Conservation (phyloP, 31 red algal genomes). For the Asparagopsis taxiformis region DNA sequence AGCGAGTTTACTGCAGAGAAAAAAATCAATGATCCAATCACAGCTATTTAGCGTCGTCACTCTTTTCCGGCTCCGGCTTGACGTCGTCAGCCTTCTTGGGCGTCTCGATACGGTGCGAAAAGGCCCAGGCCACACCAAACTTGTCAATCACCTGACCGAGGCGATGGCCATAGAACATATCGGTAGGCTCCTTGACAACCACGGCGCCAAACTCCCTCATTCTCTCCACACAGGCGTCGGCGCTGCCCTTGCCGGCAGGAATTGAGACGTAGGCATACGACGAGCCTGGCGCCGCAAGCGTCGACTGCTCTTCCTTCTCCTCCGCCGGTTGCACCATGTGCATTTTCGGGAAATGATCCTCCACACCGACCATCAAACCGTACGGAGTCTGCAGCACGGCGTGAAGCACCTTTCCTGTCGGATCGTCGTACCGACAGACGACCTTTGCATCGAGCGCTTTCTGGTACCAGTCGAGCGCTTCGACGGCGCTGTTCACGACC, state of each 20-base stretch:
- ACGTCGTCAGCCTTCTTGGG: too few species aligned
- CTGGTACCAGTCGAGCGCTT: constrained; percentile 9
- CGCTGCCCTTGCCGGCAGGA: neutral
- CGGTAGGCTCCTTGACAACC: neutral
- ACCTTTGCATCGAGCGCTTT: constrained; percentile 3
- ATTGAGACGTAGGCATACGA: constrained; percentile 8
- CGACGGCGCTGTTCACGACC: constrained; percentile 1
- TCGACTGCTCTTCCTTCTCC: neutral
- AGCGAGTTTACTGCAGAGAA: too few species aligned
- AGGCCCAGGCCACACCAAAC: constrained; percentile 11
- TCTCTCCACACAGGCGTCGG: constrained; percentile 9
- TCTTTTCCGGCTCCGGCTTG: too few species aligned
- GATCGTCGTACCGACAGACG: neutral
- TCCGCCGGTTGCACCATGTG: constrained; percentile 5
- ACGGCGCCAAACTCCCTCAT: constrained; percentile 7
- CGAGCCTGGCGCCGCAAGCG: neutral
- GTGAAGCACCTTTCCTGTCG: neutral
- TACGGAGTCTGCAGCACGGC: constrained; percentile 7
- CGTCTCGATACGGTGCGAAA: constrained; percentile 4
- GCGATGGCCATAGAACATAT: constrained; percentile 13
- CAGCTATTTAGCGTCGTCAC: too few species aligned
- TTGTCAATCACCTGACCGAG: constrained; percentile 9
- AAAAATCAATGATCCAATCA: too few species aligned
- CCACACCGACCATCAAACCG: neutral
- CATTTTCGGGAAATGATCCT: constrained; percentile 1